A percentile compares a stretch with the other conserved stretches of the same genome.
Conservation (phyloP, 192 early-diverging fungal genomes). For the Thamnidium elegans region DNA sequence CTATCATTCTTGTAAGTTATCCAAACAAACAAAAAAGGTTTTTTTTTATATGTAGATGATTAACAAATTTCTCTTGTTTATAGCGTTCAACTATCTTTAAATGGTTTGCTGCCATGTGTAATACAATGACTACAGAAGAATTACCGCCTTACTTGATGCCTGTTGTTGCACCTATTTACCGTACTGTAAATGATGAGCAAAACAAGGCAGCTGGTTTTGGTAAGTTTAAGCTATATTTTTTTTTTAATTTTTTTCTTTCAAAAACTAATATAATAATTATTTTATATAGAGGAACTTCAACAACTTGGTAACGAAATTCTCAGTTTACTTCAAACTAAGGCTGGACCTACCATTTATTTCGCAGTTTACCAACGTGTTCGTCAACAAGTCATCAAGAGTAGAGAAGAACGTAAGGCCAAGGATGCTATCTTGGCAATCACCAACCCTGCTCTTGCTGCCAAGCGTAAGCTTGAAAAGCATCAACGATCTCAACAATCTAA, state of each 20-base stretch:
- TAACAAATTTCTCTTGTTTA: constrained; percentile 29
- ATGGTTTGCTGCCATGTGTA: constrained; percentile 86
- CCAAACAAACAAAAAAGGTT: neutral
- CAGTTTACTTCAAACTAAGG: constrained; percentile 66
- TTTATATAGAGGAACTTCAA: constrained; percentile 62
- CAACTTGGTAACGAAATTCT: constrained; percentile 77
- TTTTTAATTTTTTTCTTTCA: too few relatives aligned
- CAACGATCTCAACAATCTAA: constrained; percentile 4
- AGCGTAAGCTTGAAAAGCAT: constrained; percentile 18
- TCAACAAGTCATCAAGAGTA: constrained; percentile 44
- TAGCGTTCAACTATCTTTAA: constrained; percentile 84
- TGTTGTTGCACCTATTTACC: constrained; percentile 78
- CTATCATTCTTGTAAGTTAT: constrained; percentile 42
- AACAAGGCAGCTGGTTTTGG: constrained; percentile 60
- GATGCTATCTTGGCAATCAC: constrained; percentile 17
- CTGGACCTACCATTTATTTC: constrained; percentile 73
- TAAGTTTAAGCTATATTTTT: too few relatives aligned
- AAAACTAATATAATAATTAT: neutral
- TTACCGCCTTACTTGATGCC: constrained; percentile 63
- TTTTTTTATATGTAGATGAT: neutral
- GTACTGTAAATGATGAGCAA: constrained; percentile 72
- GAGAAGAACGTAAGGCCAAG: constrained; percentile 21
- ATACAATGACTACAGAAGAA: constrained; percentile 55
- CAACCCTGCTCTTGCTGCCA: constrained; percentile 25
- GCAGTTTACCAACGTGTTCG: constrained; percentile 65